phyloP scores from a whole-genome alignment of 495 filamentous ascomycete genomes.

The Aspergillus conjunctus region DNA sequence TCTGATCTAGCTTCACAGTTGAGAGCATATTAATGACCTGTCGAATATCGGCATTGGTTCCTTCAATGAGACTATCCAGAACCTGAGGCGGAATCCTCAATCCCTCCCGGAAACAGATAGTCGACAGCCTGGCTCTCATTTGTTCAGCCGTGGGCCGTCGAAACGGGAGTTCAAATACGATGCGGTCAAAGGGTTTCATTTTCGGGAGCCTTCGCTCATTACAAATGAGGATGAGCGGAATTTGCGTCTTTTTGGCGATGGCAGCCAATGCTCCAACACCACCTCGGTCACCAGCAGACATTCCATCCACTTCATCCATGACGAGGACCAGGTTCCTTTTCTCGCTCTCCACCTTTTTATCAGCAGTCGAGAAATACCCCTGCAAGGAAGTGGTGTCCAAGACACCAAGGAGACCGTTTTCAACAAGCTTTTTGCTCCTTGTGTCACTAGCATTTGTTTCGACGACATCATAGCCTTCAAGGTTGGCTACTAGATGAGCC shows the following conservation, averaged over 20 bases:
- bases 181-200: conserved; percentile 94
- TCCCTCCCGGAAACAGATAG: conserved; percentile 90
- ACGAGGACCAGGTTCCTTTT: conserved; percentile 94
- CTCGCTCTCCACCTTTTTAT: conserved; percentile 71
- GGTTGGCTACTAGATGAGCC: conserved; percentile 87
- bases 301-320: conserved; percentile 99
- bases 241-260: conserved; percentile 89
- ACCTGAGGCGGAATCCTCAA: conserved; percentile 83
- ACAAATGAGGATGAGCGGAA: conserved; percentile 96
- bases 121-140: conserved; percentile 86
- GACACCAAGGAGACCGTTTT: conserved; percentile 80
- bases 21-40: conserved; percentile 99
- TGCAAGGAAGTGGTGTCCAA: conserved; percentile 90
- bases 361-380: conserved; percentile 87
- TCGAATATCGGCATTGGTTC: conserved; percentile 90
- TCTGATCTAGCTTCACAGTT: conserved; percentile 83
- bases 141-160: conserved; percentile 84
- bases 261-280: conserved; percentile 93
- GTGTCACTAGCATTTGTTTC: conserved; percentile 97
- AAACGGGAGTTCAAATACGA: conserved; percentile 84
- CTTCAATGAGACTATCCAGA: conserved; percentile 94
- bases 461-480: conserved; percentile 90
- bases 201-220: conserved; percentile 91
- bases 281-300: conserved; percentile 96
- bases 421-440: conserved; percentile 96